Conservation (phyloP, 495 filamentous ascomycete genomes). For the Tetracladium setigerum region DNA sequence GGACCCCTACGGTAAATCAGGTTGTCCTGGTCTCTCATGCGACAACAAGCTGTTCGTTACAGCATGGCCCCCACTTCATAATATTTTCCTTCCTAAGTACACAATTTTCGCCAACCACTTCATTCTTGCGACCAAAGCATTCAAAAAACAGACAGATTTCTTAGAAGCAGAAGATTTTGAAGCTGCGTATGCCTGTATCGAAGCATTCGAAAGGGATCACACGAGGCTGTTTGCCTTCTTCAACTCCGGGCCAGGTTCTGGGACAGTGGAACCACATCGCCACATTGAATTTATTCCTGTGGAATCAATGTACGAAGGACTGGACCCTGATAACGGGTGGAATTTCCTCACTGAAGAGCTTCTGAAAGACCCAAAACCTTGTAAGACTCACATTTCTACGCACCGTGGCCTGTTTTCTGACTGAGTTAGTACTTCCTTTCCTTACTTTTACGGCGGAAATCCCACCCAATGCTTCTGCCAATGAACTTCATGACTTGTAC, state of each 20-base stretch:
- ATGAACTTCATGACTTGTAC: slow-evolving; percentile 40
- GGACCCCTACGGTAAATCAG: too few species aligned
- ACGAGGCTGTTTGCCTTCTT: slow-evolving; percentile 68
- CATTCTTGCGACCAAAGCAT: slow-evolving; percentile 62
- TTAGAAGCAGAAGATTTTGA: slow-evolving; percentile 60
- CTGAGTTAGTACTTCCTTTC: slow-evolving; percentile 40
- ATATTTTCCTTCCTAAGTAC: slow-evolving; percentile 74
- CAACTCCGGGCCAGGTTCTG: slow-evolving; percentile 71
- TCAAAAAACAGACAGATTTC: slow-evolving; percentile 61
- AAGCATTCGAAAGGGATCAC: slow-evolving; percentile 41
- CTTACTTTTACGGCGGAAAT: slow-evolving; percentile 40
- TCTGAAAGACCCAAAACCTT: slow-evolving; percentile 3
- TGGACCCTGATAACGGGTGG: slow-evolving; percentile 27
- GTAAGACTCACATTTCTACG: slow-evolving; percentile 1
- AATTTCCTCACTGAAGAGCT: slow-evolving; percentile 46
- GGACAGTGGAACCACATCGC: slow-evolving; percentile 71
- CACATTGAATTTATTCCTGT: slow-evolving; percentile 75
- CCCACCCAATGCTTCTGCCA: slow-evolving; percentile 29
- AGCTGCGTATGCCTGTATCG: slow-evolving; percentile 56
- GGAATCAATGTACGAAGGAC: slow-evolving; percentile 51
- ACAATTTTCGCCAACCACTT: slow-evolving; percentile 74
- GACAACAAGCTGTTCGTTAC: slow-evolving; percentile 53
- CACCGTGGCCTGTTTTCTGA: background rate
- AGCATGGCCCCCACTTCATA: slow-evolving; percentile 47
- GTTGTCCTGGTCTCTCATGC: too few species aligned